phyloP scores from a whole-genome alignment of 2,329 filamentous ascomycete genomes.

The Sporothrix humicola region DNA sequence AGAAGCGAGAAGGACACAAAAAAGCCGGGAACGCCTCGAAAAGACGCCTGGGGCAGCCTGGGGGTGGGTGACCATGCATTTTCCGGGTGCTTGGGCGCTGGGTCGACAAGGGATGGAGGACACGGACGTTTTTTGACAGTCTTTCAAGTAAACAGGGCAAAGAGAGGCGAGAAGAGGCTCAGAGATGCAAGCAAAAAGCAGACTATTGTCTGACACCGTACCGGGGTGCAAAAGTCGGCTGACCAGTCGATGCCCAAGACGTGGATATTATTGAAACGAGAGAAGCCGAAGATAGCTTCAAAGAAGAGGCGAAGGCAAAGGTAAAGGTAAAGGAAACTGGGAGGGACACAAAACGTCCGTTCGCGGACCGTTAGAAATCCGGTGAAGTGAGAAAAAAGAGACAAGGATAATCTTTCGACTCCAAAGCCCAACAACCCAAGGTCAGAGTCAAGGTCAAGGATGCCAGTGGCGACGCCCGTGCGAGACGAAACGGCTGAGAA shows the following conservation, averaged over 20 bases:
- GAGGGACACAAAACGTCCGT: background rate
- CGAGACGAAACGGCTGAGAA: constrained; percentile 24
- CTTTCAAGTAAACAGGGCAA: background rate
- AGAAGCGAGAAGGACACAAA: too few relatives aligned
- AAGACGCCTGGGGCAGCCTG: background rate
- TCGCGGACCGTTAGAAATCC: background rate
- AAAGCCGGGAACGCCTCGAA: too few relatives aligned
- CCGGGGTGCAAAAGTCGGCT: background rate
- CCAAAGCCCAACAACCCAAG: background rate
- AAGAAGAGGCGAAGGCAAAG: background rate
- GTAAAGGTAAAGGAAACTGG: too few relatives aligned
- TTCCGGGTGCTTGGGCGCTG: constrained; percentile 22
- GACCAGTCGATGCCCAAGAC: background rate
- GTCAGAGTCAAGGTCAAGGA: background rate
- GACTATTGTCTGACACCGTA: constrained; percentile 9
- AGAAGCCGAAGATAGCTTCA: background rate
- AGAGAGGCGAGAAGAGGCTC: background rate
- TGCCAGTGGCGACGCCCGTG: constrained; percentile 11
- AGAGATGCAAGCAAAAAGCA: background rate
- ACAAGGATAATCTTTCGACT: background rate
- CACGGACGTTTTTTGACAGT: background rate
- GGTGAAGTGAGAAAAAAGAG: background rate
- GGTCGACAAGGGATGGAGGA: constrained; percentile 2
- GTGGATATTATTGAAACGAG: background rate
- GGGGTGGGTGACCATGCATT: constrained; percentile 9